These are phyloP conservation scores for Solanum virginianum DNA, from an alignment of 257 asterid genomes.

Conservation along the genomic window DNA sequence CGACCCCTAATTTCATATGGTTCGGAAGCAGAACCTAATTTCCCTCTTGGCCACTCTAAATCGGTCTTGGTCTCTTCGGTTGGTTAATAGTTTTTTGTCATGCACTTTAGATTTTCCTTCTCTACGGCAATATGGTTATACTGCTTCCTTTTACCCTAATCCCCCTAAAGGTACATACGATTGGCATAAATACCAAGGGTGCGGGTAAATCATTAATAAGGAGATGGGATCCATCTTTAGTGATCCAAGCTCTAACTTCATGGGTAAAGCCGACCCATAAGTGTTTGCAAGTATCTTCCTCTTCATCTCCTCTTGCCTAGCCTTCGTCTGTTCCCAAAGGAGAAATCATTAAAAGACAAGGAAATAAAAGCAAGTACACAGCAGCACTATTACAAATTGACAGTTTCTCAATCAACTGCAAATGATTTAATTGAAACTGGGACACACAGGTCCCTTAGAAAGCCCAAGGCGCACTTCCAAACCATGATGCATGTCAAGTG, in stretches of 20 bases:
- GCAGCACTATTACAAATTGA: background rate
- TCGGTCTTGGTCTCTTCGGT: background rate
- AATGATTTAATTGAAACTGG: conserved; percentile 54
- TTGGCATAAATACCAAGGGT: background rate
- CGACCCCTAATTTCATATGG: background rate
- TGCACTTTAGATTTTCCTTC: background rate
- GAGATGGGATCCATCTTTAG: background rate
- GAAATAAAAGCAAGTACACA: background rate
- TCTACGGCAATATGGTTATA: background rate
- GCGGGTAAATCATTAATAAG: background rate
- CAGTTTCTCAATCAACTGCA: background rate
- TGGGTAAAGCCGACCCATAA: background rate
- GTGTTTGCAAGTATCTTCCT: background rate
- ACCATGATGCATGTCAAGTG: conserved; percentile 79
- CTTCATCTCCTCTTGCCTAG: background rate
- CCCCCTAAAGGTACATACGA: background rate
- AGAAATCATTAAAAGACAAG: background rate
- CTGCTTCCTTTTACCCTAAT: background rate
- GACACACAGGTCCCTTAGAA: conserved; percentile 75
- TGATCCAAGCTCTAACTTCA: background rate
- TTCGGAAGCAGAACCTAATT: background rate
- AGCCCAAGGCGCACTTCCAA: conserved; percentile 91
- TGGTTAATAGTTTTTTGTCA: background rate
- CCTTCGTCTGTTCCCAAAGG: background rate
- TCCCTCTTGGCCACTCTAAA: background rate